phyloP scores from a whole-genome alignment of 768 basidiomycete genomes.

The Leccinum sublutescens region DNA sequence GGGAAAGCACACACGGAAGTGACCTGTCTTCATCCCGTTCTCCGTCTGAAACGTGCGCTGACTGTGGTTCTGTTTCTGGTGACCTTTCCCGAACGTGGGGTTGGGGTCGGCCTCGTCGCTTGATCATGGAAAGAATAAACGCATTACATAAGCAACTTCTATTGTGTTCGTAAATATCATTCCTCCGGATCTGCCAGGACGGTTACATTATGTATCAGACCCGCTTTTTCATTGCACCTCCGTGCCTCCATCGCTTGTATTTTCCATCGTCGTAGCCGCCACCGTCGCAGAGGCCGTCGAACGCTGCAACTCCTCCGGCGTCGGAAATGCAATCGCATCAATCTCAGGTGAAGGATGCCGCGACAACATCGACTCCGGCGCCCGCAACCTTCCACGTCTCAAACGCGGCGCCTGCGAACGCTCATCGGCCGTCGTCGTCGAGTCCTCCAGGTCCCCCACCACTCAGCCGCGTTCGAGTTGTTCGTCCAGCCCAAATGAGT shows the following conservation, averaged over 20 bases:
- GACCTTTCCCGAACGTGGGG: constrained; percentile 54
- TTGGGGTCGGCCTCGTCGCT: constrained; percentile 67
- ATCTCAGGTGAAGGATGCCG: constrained; percentile 41
- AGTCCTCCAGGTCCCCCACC: not conserved
- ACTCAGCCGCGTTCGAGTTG: not conserved
- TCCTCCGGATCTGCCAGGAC: no score
- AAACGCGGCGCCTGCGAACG: constrained; percentile 48
- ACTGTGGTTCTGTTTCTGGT: constrained; percentile 25
- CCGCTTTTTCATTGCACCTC: not conserved
- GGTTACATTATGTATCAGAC: constrained; percentile 6
- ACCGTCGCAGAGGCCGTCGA: constrained; percentile 5
- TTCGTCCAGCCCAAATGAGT: constrained; percentile 22
- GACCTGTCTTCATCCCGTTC: constrained; percentile 33
- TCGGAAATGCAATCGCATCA: constrained; percentile 21
- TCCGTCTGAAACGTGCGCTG: constrained; percentile 5
- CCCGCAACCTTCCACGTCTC: constrained; percentile 64
- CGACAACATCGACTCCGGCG: constrained; percentile 59
- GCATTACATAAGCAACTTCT: not conserved
- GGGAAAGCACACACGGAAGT: constrained; percentile 45
- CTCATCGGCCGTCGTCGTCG: constrained; percentile 35
- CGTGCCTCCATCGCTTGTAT: constrained; percentile 9
- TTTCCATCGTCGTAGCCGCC: not conserved
- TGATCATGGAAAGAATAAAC: constrained; percentile 51
- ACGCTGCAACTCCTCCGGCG: constrained; percentile 22
- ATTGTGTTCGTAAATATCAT: no score